phyloP scores from a whole-genome alignment of 148 eudicot species.

The Pharnaceum exiguum region DNA sequence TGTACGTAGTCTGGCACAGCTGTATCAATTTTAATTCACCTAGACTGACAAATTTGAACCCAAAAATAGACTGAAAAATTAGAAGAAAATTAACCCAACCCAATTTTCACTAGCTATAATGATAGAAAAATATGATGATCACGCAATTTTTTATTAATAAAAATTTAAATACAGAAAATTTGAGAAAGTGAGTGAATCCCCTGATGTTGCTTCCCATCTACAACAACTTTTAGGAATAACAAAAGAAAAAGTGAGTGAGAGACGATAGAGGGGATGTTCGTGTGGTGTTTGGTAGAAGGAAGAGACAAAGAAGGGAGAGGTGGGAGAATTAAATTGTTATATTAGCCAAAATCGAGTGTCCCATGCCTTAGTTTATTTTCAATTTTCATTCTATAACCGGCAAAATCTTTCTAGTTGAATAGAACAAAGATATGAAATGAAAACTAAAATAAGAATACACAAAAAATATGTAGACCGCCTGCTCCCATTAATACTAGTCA shows the following conservation, averaged over 20 bases:
- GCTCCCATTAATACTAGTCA: conserved; percentile 19
- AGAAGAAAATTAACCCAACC: too few species aligned
- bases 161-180: not conserved
- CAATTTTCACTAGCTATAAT: too few species aligned
- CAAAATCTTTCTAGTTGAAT: conserved; percentile 13
- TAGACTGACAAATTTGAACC: too few species aligned
- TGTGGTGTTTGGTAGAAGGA: conserved; percentile 26
- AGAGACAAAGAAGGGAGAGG: not conserved
- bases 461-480: not conserved
- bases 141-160: too few species aligned
- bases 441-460: not conserved
- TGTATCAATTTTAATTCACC: too few species aligned
- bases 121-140: too few species aligned
- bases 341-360: conserved; percentile 7
- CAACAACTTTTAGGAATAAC: conserved; percentile 17
- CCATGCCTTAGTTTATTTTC: too few species aligned
- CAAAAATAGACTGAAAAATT: not conserved
- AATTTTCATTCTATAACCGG: conserved; percentile 12
- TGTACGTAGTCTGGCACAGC: too few species aligned
- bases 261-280: conserved; percentile 26
- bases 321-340: not conserved
- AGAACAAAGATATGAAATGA: conserved; percentile 10
- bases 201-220: conserved; percentile 25
- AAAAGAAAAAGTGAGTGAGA: conserved; percentile 7
- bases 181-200: conserved; percentile 13